Conservation (phyloP, 169 alveolate genomes). For the Amoebophrya sp. region DNA sequence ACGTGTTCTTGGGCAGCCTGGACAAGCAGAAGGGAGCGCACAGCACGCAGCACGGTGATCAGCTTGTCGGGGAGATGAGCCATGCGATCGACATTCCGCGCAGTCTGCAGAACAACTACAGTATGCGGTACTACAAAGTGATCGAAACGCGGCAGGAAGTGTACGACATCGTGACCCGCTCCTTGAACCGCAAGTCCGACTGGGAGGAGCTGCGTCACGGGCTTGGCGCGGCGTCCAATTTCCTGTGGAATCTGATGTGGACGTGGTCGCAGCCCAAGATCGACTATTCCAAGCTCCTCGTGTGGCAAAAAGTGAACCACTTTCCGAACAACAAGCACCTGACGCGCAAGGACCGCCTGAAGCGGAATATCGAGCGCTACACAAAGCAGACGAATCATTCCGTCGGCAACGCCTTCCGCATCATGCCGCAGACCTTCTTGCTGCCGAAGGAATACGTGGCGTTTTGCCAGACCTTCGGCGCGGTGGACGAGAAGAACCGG, state of each 20-base stretch:
- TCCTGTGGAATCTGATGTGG: conserved; percentile 57
- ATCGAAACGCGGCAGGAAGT: background rate
- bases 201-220: background rate
- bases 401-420: conserved; percentile 22
- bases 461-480: conserved; percentile 45
- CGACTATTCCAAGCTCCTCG: conserved; percentile 46
- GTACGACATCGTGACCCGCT: background rate
- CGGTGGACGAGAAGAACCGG: conserved; percentile 45
- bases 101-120: background rate
- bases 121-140: background rate
- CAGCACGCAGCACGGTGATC: too few species aligned
- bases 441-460: conserved; percentile 58
- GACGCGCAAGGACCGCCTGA: conserved; percentile 54
- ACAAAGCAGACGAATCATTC: conserved; percentile 25
- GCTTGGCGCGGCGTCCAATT: background rate
- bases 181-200: background rate
- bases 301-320: conserved; percentile 57
- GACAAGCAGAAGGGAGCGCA: background rate
- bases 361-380: conserved; percentile 48
- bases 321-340: conserved; percentile 47
- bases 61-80: too few species aligned
- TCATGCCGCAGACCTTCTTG: conserved; percentile 54
- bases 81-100: background rate
- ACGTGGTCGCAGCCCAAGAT: conserved; percentile 59
- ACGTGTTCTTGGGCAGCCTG: background rate